These are phyloP conservation scores for Gamsiella multidivaricata DNA, from an alignment of 192 early-diverging fungal genomes.

Conservation along the genomic window DNA sequence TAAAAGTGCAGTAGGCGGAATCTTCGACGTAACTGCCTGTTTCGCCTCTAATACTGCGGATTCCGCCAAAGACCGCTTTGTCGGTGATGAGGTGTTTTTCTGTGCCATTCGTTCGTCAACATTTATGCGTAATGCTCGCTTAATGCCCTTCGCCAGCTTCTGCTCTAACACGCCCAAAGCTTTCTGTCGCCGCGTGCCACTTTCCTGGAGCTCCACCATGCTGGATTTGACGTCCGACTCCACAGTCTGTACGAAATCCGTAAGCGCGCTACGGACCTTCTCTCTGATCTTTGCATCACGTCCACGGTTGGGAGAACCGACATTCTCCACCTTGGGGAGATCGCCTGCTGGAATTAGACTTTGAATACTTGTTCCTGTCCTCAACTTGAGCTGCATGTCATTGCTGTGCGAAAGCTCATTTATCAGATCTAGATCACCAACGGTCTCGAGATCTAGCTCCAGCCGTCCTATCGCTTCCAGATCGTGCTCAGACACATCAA, in stretches of 20 bases:
- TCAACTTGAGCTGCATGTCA: not conserved
- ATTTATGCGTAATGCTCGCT: slow-evolving; percentile 3
- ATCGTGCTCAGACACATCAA: slow-evolving; percentile 9
- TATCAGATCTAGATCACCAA: not conserved
- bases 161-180: slow-evolving; percentile 18
- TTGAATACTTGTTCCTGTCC: slow-evolving; percentile 14
- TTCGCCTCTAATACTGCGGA: no score
- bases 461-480: not conserved
- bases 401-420: not conserved
- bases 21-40: no score
- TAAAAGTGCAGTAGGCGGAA: not conserved
- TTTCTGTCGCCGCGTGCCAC: slow-evolving; percentile 9
- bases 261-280: slow-evolving; percentile 3
- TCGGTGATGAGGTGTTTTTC: not conserved
- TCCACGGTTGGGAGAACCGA: not conserved
- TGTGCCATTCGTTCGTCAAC: not conserved
- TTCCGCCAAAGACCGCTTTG: no score
- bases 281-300: not conserved
- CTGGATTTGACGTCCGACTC: not conserved
- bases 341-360: not conserved
- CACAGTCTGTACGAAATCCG: slow-evolving; percentile 9
- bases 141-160: slow-evolving; percentile 32
- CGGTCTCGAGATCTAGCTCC: slow-evolving; percentile 12
- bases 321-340: not conserved
- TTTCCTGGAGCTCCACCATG: not conserved